These are phyloP conservation scores for Quercus cerris DNA, from an alignment of 306 rosid genomes.

Conservation along the genomic window DNA sequence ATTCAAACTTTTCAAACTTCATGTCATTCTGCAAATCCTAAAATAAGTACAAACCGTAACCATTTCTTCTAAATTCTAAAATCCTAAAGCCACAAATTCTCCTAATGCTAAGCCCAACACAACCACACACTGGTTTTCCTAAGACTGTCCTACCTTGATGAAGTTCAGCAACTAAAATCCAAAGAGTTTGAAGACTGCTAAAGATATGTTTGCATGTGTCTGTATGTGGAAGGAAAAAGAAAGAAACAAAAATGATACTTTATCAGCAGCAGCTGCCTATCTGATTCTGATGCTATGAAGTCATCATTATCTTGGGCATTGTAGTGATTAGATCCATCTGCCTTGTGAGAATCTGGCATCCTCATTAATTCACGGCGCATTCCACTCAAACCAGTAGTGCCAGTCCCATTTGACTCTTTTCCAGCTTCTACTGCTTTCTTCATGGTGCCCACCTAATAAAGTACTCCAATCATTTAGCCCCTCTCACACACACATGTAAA, in stretches of 20 bases:
- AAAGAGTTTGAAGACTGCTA: not conserved
- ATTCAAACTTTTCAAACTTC: too few species aligned
- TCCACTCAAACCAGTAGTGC: constrained; percentile 43
- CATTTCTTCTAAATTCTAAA: too few species aligned
- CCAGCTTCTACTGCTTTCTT: constrained; percentile 65
- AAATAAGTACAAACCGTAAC: too few species aligned
- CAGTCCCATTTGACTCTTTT: constrained; percentile 43
- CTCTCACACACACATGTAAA: not conserved
- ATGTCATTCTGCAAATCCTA: too few species aligned
- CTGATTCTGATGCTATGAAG: constrained; percentile 88
- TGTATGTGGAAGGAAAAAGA: not conserved
- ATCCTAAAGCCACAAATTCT: too few species aligned
- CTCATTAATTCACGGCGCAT: constrained; percentile 90
- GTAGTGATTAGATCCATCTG: constrained; percentile 49
- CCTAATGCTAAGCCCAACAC: too few species aligned
- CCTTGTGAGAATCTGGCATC: constrained; percentile 63
- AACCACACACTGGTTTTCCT: too few species aligned
- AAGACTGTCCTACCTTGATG: not conserved
- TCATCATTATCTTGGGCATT: constrained; percentile 59
- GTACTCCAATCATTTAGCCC: constrained; percentile 27
- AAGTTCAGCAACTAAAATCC: not conserved
- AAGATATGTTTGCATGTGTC: not conserved
- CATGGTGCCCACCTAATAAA: constrained; percentile 54
- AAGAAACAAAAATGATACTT: constrained; percentile 41
- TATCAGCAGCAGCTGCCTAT: constrained; percentile 91